Base-by-base conservation (phyloP, 257 asterid genomes). In the Salvia rosmarinus region DNA sequence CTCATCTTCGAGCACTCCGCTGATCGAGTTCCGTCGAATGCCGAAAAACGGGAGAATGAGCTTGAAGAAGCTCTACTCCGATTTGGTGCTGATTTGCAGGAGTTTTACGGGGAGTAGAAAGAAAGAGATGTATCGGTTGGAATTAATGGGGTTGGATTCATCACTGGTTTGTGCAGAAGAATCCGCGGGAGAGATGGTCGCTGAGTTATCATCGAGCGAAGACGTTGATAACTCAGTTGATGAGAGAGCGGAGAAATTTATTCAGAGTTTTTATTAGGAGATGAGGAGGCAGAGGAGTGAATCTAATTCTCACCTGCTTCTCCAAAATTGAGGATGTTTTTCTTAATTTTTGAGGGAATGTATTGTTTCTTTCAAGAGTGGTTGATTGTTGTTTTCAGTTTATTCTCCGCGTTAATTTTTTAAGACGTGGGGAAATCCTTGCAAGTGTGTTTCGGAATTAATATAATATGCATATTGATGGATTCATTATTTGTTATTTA, bases 171-270 rank as follows among this genome's bases (percentile, higher is more conserved):
- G 64, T 5, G 42, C 21, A 39, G 78, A 70, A 37, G 81, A 68
- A 54, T 60, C 61, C 61, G 78, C 21, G 0, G 64, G 75, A 75
- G 75, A 77, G 42, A 19, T 74, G 58, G 10, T 25, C 44, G 21
- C 75, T 61, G 59, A 25, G 67, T 72, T n/a, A 3, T 42, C 75
- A 30, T n/a, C 50, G 51, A 72, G 64, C 1, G 85, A 71, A 1
- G 86, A 57, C 0, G 63, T 76, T 13, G 85, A 79, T 28, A 54
- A 23, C 3, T 80, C 81, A 13, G 85, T 91, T 79, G 96, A 89
- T 81, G 95, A 89, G 74, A 87, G 85, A 46, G 95, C 97, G 50
- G 95, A 89, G 87, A 85, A 76, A 21, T 89, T 91, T 59, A 91
- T 89, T 77, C 85, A 79, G 84, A 89, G 75, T 61, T 91, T 87